Conservation (phyloP, 1,284 basidiomycete genomes). For the Inonotus obliquus region DNA sequence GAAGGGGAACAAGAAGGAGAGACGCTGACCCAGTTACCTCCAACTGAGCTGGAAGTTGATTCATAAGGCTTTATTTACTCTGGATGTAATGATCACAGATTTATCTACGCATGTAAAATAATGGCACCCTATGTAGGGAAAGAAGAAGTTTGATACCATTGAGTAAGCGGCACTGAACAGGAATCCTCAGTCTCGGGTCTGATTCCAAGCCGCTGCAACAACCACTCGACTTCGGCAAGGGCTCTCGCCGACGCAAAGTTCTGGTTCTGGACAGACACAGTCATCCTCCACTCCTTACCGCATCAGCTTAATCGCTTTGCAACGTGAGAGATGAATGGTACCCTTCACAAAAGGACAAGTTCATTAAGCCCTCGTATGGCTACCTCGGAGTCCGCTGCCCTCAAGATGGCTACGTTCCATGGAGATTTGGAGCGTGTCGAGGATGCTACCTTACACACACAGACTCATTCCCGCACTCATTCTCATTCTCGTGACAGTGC, state of each 20-base stretch:
- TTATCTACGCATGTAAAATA: neutral
- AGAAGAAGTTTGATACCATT: neutral
- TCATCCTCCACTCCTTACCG: neutral
- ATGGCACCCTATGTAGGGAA: neutral
- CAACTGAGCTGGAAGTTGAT: conserved; percentile 29
- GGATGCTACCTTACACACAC: neutral
- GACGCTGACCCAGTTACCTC: conserved; percentile 22
- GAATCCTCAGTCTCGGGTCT: neutral
- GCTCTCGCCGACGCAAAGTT: neutral
- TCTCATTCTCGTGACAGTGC: too few relatives aligned
- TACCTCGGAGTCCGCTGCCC: neutral
- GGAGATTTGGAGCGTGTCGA: neutral
- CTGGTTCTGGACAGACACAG: too few relatives aligned
- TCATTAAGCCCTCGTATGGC: neutral
- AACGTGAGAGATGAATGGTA: neutral
- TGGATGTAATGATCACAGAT: neutral
- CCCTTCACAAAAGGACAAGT: conserved; percentile 3
- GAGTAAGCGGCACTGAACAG: neutral
- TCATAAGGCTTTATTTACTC: conserved; percentile 15
- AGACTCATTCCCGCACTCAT: too few relatives aligned
- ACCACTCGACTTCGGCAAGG: neutral
- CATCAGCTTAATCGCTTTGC: conserved; percentile 5
- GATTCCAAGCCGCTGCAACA: neutral
- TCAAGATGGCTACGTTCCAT: conserved; percentile 1
- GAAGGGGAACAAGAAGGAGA: conserved; percentile 23